phyloP scores from a whole-genome alignment of 495 filamentous ascomycete species.

The Stereocaulon alpinum region DNA sequence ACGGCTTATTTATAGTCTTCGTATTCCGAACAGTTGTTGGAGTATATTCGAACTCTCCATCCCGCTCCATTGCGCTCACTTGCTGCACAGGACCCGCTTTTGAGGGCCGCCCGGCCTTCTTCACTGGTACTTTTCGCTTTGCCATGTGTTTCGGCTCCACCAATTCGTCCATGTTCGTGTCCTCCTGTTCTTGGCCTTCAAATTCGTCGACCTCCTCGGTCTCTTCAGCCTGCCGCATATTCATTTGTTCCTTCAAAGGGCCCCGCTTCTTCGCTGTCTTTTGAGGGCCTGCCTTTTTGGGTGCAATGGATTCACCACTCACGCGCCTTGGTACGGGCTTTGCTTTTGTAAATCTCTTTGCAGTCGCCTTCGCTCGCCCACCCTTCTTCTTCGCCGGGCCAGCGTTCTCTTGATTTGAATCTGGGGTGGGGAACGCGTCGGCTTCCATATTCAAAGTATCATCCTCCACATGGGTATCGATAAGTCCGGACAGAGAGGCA shows the following conservation, averaged over 20 bases:
- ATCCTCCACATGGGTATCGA: conserved; percentile 62
- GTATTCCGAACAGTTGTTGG: conserved; percentile 30
- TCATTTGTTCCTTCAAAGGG: conserved; percentile 41
- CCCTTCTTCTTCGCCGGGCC: conserved; percentile 28
- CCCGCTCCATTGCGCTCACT: conserved; percentile 20
- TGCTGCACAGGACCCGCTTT: conserved; percentile 10
- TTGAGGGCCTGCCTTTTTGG: conserved; percentile 28
- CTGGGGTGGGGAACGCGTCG: conserved; percentile 31
- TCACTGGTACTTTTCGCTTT: conserved; percentile 27
- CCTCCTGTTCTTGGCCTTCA: conserved; percentile 15
- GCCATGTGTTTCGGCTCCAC: conserved; percentile 25
- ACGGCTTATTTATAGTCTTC: conserved; percentile 18
- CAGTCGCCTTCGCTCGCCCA: conserved; percentile 32
- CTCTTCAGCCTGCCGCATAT: conserved; percentile 38
- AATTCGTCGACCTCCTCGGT: conserved; percentile 44
- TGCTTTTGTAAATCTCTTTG: conserved; percentile 26
- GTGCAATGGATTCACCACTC: conserved; percentile 30
- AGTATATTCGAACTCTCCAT: conserved; percentile 43
- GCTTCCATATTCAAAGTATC: conserved; percentile 27
- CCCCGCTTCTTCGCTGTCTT: conserved; percentile 30
- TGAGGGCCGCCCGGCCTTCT: conserved; percentile 23
- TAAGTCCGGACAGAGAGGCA: conserved; percentile 48
- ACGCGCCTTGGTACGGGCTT: conserved; percentile 33
- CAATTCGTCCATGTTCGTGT: conserved; percentile 24
- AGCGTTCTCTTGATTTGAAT: conserved; percentile 31